These are phyloP conservation scores for Phaeosphaeriaceae sp. DNA, from an alignment of 2,329 filamentous ascomycete species.

Conservation along the genomic window DNA sequence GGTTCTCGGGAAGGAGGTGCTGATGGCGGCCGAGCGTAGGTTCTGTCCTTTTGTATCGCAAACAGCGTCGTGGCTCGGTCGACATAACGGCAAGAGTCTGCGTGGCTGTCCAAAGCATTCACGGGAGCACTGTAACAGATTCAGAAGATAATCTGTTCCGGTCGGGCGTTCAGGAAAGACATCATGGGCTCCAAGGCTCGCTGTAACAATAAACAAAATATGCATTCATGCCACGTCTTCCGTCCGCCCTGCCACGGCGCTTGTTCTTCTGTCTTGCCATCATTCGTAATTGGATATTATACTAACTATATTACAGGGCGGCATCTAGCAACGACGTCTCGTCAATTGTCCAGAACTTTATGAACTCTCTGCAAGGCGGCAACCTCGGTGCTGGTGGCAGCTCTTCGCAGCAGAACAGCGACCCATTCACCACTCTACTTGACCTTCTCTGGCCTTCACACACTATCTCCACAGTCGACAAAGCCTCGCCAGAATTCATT, in stretches of 20 bases:
- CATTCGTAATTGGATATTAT: constrained; percentile 4
- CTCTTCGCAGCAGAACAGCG: constrained; percentile 54
- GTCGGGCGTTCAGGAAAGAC: constrained; percentile 43
- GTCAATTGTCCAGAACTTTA: constrained; percentile 83
- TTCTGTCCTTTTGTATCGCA: constrained; percentile 54
- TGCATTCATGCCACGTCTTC: constrained; percentile 35
- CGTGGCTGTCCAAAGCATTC: constrained; percentile 27
- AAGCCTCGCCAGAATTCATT: constrained; percentile 68
- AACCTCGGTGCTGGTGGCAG: constrained; percentile 44
- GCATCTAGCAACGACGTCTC: constrained; percentile 71
- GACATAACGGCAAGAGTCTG: constrained; percentile 30
- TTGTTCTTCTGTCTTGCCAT: constrained; percentile 15
- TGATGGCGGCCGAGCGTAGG: constrained; percentile 99
- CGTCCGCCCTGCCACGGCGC: constrained; percentile 41
- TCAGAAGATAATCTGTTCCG: constrained; percentile 23
- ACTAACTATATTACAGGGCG: constrained; percentile 44
- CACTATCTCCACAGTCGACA: constrained; percentile 79
- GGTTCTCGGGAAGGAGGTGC: constrained; percentile 89
- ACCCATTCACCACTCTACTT: constrained; percentile 80
- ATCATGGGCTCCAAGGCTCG: constrained; percentile 16
- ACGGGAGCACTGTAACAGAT: constrained; percentile 20
- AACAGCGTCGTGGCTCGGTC: constrained; percentile 46
- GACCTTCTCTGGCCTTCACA: constrained; percentile 81
- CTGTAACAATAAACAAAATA: constrained; percentile 48
- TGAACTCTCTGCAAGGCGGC: constrained; percentile 76